Evolutionary conservation across 305 asterid genomes (phyloP).

Genomic region (Solanum hybrid): DNA sequence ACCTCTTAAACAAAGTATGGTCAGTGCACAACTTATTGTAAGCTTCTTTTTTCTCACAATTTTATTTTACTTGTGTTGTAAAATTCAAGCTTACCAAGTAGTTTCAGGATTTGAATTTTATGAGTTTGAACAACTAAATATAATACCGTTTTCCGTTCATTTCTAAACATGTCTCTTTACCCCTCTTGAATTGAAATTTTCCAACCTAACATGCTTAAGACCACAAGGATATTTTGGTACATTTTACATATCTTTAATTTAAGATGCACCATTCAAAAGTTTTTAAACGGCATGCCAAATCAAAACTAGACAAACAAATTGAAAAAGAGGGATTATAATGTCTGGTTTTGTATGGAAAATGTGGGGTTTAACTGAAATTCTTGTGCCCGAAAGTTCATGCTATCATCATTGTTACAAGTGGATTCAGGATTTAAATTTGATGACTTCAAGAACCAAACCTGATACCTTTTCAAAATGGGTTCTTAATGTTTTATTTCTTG

Average conservation of each 20-base stretch:
- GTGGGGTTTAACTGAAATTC: not conserved
- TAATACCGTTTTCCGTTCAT: not conserved
- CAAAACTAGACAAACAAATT: not conserved
- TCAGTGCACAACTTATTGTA: conserved; percentile 64
- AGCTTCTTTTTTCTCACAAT: conserved; percentile 19
- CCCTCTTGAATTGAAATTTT: not conserved
- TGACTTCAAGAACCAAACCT: not conserved
- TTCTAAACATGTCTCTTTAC: not conserved
- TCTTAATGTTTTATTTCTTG: not conserved
- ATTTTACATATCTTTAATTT: not conserved
- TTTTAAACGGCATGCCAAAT: not conserved
- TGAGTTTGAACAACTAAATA: not conserved
- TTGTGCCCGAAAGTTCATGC: not conserved
- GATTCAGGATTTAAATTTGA: not conserved
- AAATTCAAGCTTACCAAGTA: not conserved
- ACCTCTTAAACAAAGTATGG: conserved; percentile 47
- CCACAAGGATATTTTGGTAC: not conserved
- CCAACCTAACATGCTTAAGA: not conserved
- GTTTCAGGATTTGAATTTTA: not conserved
- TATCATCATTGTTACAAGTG: not conserved
- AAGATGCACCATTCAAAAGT: not conserved
- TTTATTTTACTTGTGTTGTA: not conserved
- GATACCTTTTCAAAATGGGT: not conserved
- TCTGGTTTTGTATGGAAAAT: not conserved
- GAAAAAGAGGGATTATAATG: not conserved